phyloP scores from a whole-genome alignment of 441 rosid species.

The Adansonia grandidieri region DNA sequence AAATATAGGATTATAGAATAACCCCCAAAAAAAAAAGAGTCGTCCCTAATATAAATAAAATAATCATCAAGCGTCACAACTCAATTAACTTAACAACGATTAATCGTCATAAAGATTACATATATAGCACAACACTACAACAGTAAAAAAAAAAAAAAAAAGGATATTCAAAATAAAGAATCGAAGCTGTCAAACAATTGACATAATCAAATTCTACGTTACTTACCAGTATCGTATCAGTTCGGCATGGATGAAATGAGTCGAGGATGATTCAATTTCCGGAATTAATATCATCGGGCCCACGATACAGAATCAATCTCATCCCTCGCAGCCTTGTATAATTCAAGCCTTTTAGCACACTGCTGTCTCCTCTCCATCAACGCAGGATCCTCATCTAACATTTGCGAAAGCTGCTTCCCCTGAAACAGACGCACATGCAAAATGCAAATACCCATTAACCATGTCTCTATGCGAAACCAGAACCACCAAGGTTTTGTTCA shows the following conservation, averaged over 20 bases:
- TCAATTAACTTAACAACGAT: not conserved
- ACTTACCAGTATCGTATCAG: not conserved
- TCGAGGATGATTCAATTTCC: not conserved
- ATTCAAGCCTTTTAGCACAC: conserved; percentile 80
- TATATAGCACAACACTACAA: not conserved
- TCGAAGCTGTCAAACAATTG: not conserved
- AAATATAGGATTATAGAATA: no score
- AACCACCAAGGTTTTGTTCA: not conserved
- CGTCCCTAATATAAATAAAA: no score
- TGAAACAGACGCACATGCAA: conserved; percentile 30
- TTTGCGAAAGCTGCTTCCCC: conserved; percentile 69
- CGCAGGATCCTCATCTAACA: conserved; percentile 92
- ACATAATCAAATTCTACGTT: not conserved
- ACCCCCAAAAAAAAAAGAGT: no score
- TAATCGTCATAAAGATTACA: not conserved
- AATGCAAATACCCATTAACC: not conserved
- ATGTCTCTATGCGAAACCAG: not conserved
- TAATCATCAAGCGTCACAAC: not conserved
- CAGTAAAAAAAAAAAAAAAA: not conserved
- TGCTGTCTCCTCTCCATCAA: conserved; percentile 86
- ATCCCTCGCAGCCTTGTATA: conserved; percentile 89
- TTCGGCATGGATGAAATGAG: not conserved
- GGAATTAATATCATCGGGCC: conserved; percentile 52
- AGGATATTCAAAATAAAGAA: not conserved
- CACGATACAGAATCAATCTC: conserved; percentile 92